Evolutionary conservation across 192 early-diverging fungal species (phyloP).

Genomic region (Dissophora globulifera): DNA sequence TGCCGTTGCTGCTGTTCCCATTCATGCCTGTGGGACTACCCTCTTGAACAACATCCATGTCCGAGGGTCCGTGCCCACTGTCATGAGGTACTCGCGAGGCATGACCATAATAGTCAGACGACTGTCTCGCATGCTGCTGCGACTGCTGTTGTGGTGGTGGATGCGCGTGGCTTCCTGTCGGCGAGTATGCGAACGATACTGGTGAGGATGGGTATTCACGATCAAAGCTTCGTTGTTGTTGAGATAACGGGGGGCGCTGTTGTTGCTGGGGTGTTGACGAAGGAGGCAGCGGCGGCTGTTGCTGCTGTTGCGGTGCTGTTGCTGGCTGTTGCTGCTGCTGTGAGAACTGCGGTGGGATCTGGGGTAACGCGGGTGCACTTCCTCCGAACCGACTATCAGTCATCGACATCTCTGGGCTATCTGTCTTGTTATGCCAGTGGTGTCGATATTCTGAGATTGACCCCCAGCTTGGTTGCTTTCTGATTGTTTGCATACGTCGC

Average conservation of each 20-base stretch:
- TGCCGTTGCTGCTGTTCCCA: background rate
- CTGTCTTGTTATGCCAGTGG: slow-evolving; percentile 12
- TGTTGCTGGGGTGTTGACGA: background rate
- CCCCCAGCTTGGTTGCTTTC: slow-evolving; percentile 37
- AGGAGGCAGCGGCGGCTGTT: background rate
- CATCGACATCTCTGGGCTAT: slow-evolving; percentile 29
- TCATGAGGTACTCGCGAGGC: background rate
- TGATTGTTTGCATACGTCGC: slow-evolving; percentile 18
- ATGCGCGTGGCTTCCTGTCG: background rate
- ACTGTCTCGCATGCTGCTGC: background rate
- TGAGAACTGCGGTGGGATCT: slow-evolving; percentile 23
- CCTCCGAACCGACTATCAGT: slow-evolving; percentile 14
- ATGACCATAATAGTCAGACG: slow-evolving; percentile 14
- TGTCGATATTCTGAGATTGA: slow-evolving; percentile 39
- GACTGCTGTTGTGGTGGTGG: background rate
- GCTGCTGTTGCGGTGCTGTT: background rate
- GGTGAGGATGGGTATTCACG: slow-evolving; percentile 25
- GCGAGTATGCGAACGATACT: slow-evolving; percentile 19
- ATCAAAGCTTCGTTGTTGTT: slow-evolving; percentile 15
- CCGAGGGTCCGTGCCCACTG: slow-evolving; percentile 1
- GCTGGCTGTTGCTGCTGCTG: slow-evolving; percentile 4
- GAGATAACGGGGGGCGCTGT: background rate
- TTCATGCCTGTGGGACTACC: background rate
- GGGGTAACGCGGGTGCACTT: slow-evolving; percentile 5
- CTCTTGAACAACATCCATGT: slow-evolving; percentile 35